These are phyloP conservation scores for Neonothopanus nambi DNA, from an alignment of 1,284 basidiomycete species.

Conservation along the genomic window DNA sequence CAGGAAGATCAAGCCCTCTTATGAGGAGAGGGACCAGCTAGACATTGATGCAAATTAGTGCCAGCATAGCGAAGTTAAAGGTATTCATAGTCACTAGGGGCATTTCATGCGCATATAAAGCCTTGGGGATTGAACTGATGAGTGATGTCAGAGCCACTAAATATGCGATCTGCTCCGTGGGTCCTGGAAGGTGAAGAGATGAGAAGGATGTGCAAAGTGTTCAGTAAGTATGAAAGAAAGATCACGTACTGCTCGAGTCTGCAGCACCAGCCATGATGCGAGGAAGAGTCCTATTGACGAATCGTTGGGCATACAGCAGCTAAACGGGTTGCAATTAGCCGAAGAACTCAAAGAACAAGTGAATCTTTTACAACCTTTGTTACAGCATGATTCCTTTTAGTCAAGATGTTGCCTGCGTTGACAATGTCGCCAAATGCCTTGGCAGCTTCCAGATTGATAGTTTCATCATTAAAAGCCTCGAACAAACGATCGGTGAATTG, in stretches of 20 bases:
- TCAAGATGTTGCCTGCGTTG: slow-evolving; percentile 59
- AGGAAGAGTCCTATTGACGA: slow-evolving; percentile 76
- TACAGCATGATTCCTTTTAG: slow-evolving; percentile 75
- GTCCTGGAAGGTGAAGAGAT: slow-evolving; percentile 33
- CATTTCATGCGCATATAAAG: slow-evolving; percentile 70
- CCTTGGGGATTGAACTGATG: slow-evolving; percentile 79
- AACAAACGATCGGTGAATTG: slow-evolving; percentile 67
- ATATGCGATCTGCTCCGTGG: slow-evolving; percentile 63
- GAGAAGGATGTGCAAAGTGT: not conserved
- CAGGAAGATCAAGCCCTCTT: slow-evolving; percentile 78
- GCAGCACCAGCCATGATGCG: slow-evolving; percentile 68
- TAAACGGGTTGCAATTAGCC: slow-evolving; percentile 30
- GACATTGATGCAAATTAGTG: not conserved
- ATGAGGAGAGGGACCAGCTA: slow-evolving; percentile 90
- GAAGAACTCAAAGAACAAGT: not conserved
- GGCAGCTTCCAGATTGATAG: slow-evolving; percentile 69
- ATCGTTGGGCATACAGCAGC: slow-evolving; percentile 86
- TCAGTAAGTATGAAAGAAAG: too few relatives aligned
- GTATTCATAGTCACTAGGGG: slow-evolving; percentile 47
- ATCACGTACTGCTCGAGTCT: slow-evolving; percentile 40
- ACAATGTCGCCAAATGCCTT: slow-evolving; percentile 70
- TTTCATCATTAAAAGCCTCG: slow-evolving; percentile 62
- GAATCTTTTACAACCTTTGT: slow-evolving; percentile 50
- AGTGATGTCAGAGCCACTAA: slow-evolving; percentile 85
- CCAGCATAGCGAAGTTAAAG: slow-evolving; percentile 21